Base-by-base conservation (phyloP, 345 rosid species). In the Clarkia xantiana region DNA sequence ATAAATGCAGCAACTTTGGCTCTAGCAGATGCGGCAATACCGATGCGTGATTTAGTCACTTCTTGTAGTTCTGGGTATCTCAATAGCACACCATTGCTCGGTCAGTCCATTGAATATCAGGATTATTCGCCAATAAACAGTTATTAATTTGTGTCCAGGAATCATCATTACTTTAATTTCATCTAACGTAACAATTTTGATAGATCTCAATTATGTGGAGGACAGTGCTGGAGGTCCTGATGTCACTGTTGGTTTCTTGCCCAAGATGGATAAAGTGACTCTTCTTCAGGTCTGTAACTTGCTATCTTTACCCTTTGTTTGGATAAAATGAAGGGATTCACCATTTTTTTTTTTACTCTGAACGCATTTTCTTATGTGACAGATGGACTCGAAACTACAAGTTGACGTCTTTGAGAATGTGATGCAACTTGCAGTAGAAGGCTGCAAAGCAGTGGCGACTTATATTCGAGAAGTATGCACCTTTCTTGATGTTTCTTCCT, bases 171-270 rank as follows among this genome's bases (percentile, higher is more conserved):
- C 12, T 44, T 11, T 11, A 22, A 6, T 14, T 10, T 52, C 9
- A 44, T 29, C 6, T 51, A 42, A 45, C 14, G 7, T 36, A 19
- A 40, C 20, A 42, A 44, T 48, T 6, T 9, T 38, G 11, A 39
- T 76, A 84, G 89, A 91, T 74, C 64, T 84, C 44, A 84, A 86
- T 72, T 91, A 91, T 65, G 68, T 78, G 18, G 98, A 91, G 72
- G 95, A 91, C 58, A 80, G 95, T 59, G 96, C 94, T 13, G 98
- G 96, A 56, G 98, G 98, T 38, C 75, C 98, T 39, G 98, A 91
- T 72, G 90, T 84, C 47, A 86, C 96, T 2, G 86, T 91, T 16
- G 90, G 94, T 40, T 54, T 91, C 67, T 67, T 91, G 50, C 90
- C 96, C 44, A 78, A 80, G 60, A 53, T 82, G 72, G 87, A 86